Conservation (phyloP, 257 asterid species). For the Lantana camara region DNA sequence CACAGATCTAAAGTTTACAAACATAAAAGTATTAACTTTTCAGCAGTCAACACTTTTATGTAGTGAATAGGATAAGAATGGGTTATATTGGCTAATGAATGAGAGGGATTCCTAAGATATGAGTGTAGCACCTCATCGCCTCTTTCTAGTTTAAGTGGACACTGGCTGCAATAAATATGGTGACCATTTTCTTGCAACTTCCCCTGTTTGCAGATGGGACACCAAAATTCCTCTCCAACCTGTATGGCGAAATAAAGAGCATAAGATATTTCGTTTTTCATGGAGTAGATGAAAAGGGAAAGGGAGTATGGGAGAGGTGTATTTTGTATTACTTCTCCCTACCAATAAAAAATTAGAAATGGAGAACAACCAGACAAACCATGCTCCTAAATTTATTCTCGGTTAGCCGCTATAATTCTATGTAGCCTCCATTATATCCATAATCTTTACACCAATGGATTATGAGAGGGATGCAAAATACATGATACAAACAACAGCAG, state of each 20-base stretch:
- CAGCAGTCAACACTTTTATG: conserved; percentile 21
- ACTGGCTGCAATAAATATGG: conserved; percentile 60
- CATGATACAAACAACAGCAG: not conserved
- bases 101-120: conserved; percentile 10
- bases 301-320: not conserved
- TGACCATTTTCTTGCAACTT: conserved; percentile 58
- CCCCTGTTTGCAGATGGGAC: conserved; percentile 91
- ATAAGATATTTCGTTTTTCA: conserved; percentile 19
- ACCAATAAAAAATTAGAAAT: conserved; percentile 6
- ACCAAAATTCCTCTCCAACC: conserved; percentile 74
- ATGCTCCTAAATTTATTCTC: not conserved
- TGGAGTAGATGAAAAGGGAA: not conserved
- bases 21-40: no score
- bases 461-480: not conserved
- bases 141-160: conserved; percentile 65
- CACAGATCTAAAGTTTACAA: no score
- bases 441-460: not conserved
- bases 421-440: no score
- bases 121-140: conserved; percentile 63
- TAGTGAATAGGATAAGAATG: conserved; percentile 1
- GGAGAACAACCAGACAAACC: not conserved
- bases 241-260: conserved; percentile 33
- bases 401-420: no score
- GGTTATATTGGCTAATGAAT: not conserved
- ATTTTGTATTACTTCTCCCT: conserved; percentile 1